Evolutionary conservation across 345 rosid genomes (phyloP).

Genomic region (Sonneratia alba): DNA sequence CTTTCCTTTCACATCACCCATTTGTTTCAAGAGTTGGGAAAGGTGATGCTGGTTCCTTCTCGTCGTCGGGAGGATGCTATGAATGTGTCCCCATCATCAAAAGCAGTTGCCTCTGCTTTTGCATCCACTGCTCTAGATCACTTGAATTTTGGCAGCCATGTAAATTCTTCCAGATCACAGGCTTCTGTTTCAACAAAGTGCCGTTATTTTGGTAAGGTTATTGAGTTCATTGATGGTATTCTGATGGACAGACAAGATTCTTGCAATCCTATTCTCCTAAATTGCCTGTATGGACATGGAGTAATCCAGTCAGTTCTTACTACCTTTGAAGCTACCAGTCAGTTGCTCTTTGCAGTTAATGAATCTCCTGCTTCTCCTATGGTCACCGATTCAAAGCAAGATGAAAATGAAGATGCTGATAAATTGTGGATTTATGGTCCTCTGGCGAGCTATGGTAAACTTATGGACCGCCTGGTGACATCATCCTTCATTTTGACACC

Average conservation of each 20-base stretch:
- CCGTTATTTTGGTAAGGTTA: constrained; percentile 87
- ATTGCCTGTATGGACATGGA: constrained; percentile 71
- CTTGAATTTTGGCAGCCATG: constrained; percentile 43
- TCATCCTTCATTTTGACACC: constrained; percentile 85
- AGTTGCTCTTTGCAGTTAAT: constrained; percentile 60
- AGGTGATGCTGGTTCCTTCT: constrained; percentile 84
- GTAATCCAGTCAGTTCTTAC: constrained; percentile 77
- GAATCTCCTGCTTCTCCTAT: constrained; percentile 71
- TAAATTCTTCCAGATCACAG: constrained; percentile 36
- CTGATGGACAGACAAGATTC: constrained; percentile 84
- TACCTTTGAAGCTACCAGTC: constrained; percentile 96
- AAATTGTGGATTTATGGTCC: constrained; percentile 90
- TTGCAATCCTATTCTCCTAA: constrained; percentile 73
- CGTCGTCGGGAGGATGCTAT: constrained; percentile 87
- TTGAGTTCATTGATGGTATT: constrained; percentile 82
- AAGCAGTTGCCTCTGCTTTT: constrained; percentile 67
- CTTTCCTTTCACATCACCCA: constrained; percentile 79
- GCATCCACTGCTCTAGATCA: constrained; percentile 73
- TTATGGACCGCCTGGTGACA: constrained; percentile 91
- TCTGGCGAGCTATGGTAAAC: constrained; percentile 78
- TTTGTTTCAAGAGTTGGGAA: constrained; percentile 94
- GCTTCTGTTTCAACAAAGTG: constrained; percentile 65
- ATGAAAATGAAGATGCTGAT: constrained; percentile 56
- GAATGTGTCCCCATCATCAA: constrained; percentile 72
- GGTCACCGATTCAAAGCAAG: constrained; percentile 81